Evolutionary conservation across 1,139 yeast species (phyloP), one percentile per base, ranked within the genome.

Genomic region (Candida mesenterica): DNA sequence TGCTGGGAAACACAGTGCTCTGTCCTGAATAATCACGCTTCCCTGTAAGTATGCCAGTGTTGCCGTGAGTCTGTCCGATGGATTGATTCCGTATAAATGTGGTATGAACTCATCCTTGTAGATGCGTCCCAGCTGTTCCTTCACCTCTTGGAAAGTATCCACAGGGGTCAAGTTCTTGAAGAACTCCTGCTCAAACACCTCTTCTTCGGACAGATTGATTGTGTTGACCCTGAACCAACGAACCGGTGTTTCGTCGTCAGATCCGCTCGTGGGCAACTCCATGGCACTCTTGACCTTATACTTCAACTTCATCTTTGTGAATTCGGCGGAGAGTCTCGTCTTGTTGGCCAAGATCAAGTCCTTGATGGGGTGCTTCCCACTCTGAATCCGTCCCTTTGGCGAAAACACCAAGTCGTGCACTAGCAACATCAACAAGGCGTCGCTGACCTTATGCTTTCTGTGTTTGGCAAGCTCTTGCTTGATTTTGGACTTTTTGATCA

Each of bases 1-100:
- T 0, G 95, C 96, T 0, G 99, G 99, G 53, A 92, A 88, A 57
- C 98, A 92, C 3, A 97, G 89, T 0, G 97, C 97, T 33, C 98
- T 68, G 55, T 92, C 98, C 60, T 92, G 99, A 41, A 92, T 87
- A 39, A 94, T 89, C 15, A 92, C 66, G 35, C 80, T 73, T 0
- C 98, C 98, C 8, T 69, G 62, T 38, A 75, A 66, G 58, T 92
- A 92, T 1, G 87, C 76, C 18, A 73, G 75, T 6, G 83, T 73
- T 1, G 75, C 56, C 15, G 90, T 82, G 16, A 88, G 61, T 47
- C 77, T 75, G 44, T 82, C 88, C 39, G 68, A 62, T 7, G 96
- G 95, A 48, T 82, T 84, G 3, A 92, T 72, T 3, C 97, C 98
- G 56, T 74, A 89, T 22, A 94, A 64, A 45, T 84, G 68, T 3